Conservation (phyloP, 2,329 filamentous ascomycete species). For the Penicillium sp. region DNA sequence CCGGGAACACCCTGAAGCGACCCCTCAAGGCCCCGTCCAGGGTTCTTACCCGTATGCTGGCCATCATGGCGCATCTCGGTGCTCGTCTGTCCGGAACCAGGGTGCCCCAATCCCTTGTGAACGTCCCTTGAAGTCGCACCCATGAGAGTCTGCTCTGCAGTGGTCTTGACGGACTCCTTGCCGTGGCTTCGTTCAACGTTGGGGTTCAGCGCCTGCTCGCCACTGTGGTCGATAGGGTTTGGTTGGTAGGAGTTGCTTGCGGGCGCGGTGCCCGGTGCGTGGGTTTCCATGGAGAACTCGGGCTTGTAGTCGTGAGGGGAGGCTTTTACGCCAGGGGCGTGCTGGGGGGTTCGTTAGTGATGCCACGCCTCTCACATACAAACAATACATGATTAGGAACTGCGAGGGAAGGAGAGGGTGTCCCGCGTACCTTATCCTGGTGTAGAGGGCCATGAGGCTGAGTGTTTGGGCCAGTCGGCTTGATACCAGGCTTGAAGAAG, state of each 20-base stretch:
- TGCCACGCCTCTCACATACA: neutral
- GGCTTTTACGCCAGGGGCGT: conserved; percentile 65
- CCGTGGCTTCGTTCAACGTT: conserved; percentile 45
- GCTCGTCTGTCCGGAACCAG: conserved; percentile 54
- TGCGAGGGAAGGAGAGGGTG: neutral
- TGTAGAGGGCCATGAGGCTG: conserved; percentile 6
- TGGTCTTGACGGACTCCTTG: conserved; percentile 47
- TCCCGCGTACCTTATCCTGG: conserved; percentile 13
- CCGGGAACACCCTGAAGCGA: neutral
- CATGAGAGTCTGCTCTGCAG: conserved; percentile 52
- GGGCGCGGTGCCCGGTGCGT: conserved; percentile 69
- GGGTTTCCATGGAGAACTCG: conserved; percentile 67
- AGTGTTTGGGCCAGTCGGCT: conserved; percentile 1
- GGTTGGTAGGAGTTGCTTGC: conserved; percentile 53
- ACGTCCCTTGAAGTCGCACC: conserved; percentile 61
- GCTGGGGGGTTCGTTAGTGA: conserved; percentile 49
- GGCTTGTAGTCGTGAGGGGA: conserved; percentile 60
- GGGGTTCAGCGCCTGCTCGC: conserved; percentile 48
- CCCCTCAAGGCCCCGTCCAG: conserved; percentile 38
- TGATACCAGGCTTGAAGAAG: conserved; percentile 9
- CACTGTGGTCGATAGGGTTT: conserved; percentile 43
- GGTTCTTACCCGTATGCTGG: conserved; percentile 46
- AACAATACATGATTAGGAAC: neutral
- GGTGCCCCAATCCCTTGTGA: conserved; percentile 59
- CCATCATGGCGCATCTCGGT: conserved; percentile 55